Base-by-base conservation (phyloP, 1,284 basidiomycete genomes). In the Austropuccinia psidii region DNA sequence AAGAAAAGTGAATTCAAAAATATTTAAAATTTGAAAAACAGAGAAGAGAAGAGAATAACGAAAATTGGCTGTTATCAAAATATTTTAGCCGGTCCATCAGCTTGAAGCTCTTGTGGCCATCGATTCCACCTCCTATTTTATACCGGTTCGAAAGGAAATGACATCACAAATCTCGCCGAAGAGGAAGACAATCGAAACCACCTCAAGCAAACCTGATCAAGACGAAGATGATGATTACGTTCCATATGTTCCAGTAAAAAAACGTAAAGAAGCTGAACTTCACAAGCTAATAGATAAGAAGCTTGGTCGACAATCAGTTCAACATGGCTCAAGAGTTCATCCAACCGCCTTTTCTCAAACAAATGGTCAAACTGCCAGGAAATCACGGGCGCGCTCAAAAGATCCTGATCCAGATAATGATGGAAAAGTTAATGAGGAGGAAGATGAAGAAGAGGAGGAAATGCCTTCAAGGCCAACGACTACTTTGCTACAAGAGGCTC, bases 401-500 rank as follows among this genome's bases (percentile, higher is more conserved):
- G 47, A 27, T 9, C 29, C 21, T 11, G 69, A 72, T 19, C n/a
- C n/a, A 24, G 41, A 61, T 17, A 58, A 27, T 3, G 69, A 61
- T 3, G 45, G 52, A 29, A 35, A 39, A n/a, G 35, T 7, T 17
- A 57, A 68, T n/a, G 50, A 68, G 1, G 57, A 61, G 6, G 69
- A 72, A 31, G 67, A 70, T 0, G 69, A 72, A 24, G 50, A 55
- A 49, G 58, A 72, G 19, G 57, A 61, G 13, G 39, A 72, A 41
- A 29, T 39, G 1, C 55, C 58, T 8, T n/a, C 31, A 21, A 43
- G 69, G 29, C 58, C 69, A 13, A 72, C 69, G 8, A 72, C 69
- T 76, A 95, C 93, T 0, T 82, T 97, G 67, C 82, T 97, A 66
- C 83, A 93, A 78, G 91, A 94, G 79, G 93, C 93, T 0, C 92